Base-by-base conservation (phyloP, 2,329 filamentous ascomycete species). In the Aspergillus neotritici region DNA sequence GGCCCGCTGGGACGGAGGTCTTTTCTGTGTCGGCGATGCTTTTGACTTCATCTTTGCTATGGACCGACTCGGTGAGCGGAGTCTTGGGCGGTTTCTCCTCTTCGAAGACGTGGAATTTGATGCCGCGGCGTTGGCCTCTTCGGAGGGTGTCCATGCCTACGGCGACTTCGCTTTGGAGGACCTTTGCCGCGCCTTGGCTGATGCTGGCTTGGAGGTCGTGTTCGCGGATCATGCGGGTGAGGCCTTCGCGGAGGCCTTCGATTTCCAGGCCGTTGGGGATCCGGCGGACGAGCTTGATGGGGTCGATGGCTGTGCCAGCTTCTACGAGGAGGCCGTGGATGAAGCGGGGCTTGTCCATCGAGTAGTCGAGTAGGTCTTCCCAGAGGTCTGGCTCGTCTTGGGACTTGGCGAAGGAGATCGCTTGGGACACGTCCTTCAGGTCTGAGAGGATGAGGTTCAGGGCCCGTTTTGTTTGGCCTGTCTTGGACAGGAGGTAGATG, bases 281-380 rank as follows among this genome's bases (percentile, higher is more conserved):
- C 4, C 90, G 81, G 11, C 86, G 78, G 5, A 98, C 87, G 3
- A 98, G 79, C 12, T 84, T 86, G 49, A 97, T 91, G 0, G 93
- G 93, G 58, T 97, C 84, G 58, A 98, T 93, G 1, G 88, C 82
- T 1, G 90, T 97, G 30, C 93, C 93, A 1, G 95, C 91, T 68
- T 97, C 88, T 58, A 95, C 88, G 0, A 98, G 79, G 3, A 98
- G 73, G 0, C 87, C 90, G 10, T 87, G 84, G 53, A 98, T 97
- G 68, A 98, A 98, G 32, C 81, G 81, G 1, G 93, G 93, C 61
- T 96, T 95, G 68, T 96, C 89, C 93, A 98, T 97, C 48, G 86
- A 91, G 65, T 97, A 97, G 55, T 91, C 82, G 5, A 98, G 78
- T 6, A 98, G 75, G 58, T 97, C 90, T 51, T 95, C 86, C 93